Evolutionary conservation across 306 rosid species (phyloP), one percentile per base, ranked within the genome.

Genomic region (Glycyrrhiza uralensis): DNA sequence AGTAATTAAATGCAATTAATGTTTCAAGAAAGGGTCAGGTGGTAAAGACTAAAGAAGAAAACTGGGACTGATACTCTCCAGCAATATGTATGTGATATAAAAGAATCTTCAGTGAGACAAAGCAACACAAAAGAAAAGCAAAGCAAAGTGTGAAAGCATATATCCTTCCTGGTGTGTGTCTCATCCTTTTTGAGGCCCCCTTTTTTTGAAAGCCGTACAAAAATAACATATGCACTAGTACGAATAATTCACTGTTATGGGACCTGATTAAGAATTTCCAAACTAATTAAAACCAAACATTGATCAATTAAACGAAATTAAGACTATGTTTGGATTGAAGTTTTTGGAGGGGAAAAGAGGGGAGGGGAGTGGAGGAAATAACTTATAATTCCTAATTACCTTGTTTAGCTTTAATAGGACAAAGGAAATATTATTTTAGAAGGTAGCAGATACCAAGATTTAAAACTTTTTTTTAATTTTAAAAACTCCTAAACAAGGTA

Each of bases 81-180:
- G 78, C 85, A 70, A 75, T 56, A 64, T 72, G 71, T 63, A 23
- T 77, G 78, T 78, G 83, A 74, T 57, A 74, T 57, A 42, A 70
- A 60, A 79, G 84, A 83, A 79, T 83, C 84, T n/a, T 79, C 63
- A 51, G 8, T 26, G 76, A 75, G 76, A 79, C 84, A 79, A 75
- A 79, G 79, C 47, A 78, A 71, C 78, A 61, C 32, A 71, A 80
- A 83, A 83, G 79, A 71, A 80, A 83, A 83, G 79, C 55, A 58
- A 49, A n/a, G 74, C 77, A 79, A 76, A 83, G 44, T 46, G 46
- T 66, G 68, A 45, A 69, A 76, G 84, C 75, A 76, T 83, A 71
- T 79, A 72, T 85, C 77, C 86, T n/a, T n/a, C 67, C 10, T 28
- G 7, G 29, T 81, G 75, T 9, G 29, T 81, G 75, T 80, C 51